phyloP scores from a whole-genome alignment of 257 asterid species.

The Paraleonurus japonicus region DNA sequence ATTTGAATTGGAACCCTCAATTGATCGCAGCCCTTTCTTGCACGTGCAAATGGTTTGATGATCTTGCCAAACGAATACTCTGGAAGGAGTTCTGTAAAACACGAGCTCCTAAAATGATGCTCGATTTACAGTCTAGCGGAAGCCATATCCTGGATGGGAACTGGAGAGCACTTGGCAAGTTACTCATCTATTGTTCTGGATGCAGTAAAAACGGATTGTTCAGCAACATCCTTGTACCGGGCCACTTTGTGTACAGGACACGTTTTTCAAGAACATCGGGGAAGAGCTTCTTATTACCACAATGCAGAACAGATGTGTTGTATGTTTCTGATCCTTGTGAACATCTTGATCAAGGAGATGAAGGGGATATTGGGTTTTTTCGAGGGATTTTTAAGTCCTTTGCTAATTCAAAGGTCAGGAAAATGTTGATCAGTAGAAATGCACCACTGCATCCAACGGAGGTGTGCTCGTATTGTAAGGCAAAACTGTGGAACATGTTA shows the following conservation, averaged over 20 bases:
- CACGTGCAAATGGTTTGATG: constrained; percentile 94
- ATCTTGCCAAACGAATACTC: constrained; percentile 81
- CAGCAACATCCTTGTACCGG: constrained; percentile 61
- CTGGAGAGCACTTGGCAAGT: constrained; percentile 97
- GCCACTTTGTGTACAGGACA: constrained; percentile 85
- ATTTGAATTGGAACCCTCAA: constrained; percentile 86
- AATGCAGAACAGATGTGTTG: constrained; percentile 78
- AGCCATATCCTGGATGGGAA: constrained; percentile 87
- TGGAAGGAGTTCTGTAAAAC: constrained; percentile 97
- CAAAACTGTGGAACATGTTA: constrained; percentile 92
- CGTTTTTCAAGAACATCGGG: constrained; percentile 96
- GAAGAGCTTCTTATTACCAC: constrained; percentile 82
- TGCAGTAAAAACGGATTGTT: constrained; percentile 72
- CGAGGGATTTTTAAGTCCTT: constrained; percentile 91
- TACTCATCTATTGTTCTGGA: constrained; percentile 83
- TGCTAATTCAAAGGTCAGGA: constrained; percentile 67
- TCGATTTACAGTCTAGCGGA: constrained; percentile 84
- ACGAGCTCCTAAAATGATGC: constrained; percentile 96
- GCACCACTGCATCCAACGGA: constrained; percentile 81
- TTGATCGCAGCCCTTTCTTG: constrained; percentile 74
- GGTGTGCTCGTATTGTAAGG: constrained; percentile 95
- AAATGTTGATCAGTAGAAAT: constrained; percentile 58
- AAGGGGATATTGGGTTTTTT: constrained; percentile 89
- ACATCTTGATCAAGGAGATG: constrained; percentile 97
- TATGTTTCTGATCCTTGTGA: constrained; percentile 96